Conservation (phyloP, 2,329 filamentous ascomycete species). For the Pseudogymnoascus sp. region DNA sequence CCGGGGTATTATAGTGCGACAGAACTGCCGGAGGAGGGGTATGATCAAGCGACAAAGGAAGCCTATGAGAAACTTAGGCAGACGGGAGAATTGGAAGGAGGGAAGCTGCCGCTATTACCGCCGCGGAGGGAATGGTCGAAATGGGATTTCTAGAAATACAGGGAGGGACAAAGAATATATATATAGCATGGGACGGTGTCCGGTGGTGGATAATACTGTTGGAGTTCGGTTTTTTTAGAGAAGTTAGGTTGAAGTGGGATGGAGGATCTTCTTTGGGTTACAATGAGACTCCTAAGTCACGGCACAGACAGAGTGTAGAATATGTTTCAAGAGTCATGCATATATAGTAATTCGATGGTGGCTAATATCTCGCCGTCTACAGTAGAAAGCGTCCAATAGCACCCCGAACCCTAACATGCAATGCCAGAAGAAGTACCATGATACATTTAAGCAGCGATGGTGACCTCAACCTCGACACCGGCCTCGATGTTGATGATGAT, state of each 20-base stretch:
- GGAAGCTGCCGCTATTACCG: constrained; percentile 68
- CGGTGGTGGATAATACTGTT: constrained; percentile 8
- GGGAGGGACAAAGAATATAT: not conserved
- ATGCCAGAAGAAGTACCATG: constrained; percentile 7
- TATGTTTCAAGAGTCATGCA: constrained; percentile 12
- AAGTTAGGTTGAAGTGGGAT: not conserved
- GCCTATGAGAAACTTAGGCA: constrained; percentile 60
- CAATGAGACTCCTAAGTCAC: constrained; percentile 1
- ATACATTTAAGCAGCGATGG: constrained; percentile 68
- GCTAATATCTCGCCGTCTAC: not conserved
- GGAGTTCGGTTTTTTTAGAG: constrained; percentile 1
- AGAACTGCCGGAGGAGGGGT: constrained; percentile 50
- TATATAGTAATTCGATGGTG: constrained; percentile 6
- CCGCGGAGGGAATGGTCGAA: constrained; percentile 69
- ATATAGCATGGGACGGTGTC: constrained; percentile 8
- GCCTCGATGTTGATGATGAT: constrained; percentile 96
- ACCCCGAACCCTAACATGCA: constrained; percentile 3
- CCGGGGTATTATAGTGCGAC: constrained; percentile 59
- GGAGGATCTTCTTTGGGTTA: not conserved
- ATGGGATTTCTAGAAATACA: constrained; percentile 58
- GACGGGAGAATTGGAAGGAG: constrained; percentile 62
- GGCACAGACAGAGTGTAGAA: constrained; percentile 2
- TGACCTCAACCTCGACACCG: constrained; percentile 88
- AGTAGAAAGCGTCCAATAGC: not conserved
- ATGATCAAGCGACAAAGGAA: constrained; percentile 52